These are phyloP conservation scores for Alternaria triticimaculans DNA, from an alignment of 2,329 filamentous ascomycete genomes.

Conservation along the genomic window DNA sequence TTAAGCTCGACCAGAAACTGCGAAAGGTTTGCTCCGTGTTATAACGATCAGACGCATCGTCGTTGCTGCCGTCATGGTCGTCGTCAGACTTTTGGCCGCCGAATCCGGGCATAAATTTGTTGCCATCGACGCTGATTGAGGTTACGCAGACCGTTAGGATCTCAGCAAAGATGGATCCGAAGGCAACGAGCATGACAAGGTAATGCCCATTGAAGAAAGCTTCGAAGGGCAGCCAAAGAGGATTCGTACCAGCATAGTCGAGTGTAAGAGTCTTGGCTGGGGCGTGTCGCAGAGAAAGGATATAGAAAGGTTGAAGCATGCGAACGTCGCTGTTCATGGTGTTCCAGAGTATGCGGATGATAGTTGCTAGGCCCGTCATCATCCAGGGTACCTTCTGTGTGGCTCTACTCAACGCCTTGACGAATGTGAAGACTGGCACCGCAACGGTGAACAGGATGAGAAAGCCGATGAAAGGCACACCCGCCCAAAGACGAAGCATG, in stretches of 20 bases:
- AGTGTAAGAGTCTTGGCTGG: constrained; percentile 70
- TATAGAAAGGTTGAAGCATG: constrained; percentile 77
- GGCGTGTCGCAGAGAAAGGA: constrained; percentile 70
- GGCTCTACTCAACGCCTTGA: constrained; percentile 57
- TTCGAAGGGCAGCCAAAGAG: constrained; percentile 67
- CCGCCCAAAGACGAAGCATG: constrained; percentile 68
- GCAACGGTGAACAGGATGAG: constrained; percentile 64
- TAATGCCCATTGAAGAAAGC: constrained; percentile 69
- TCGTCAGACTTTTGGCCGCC: constrained; percentile 24
- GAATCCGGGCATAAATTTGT: constrained; percentile 59
- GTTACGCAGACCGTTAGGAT: constrained; percentile 73
- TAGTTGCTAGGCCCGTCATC: constrained; percentile 69
- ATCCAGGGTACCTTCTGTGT: constrained; percentile 70
- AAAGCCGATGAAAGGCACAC: constrained; percentile 65
- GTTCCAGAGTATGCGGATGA: constrained; percentile 72
- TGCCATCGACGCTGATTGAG: constrained; percentile 69
- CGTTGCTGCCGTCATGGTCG: constrained; percentile 3
- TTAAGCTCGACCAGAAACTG: constrained; percentile 72
- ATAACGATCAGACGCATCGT: constrained; percentile 25
- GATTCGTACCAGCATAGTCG: constrained; percentile 76
- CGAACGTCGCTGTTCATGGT: constrained; percentile 72
- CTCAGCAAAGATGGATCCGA: constrained; percentile 75
- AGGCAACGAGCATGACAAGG: constrained; percentile 71
- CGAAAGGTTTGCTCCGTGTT: constrained; percentile 54
- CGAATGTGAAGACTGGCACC: constrained; percentile 69